Evolutionary conservation across 2,329 filamentous ascomycete genomes (phyloP), one percentile per base, ranked within the genome.

Genomic region (Botrytis galanthina): DNA sequence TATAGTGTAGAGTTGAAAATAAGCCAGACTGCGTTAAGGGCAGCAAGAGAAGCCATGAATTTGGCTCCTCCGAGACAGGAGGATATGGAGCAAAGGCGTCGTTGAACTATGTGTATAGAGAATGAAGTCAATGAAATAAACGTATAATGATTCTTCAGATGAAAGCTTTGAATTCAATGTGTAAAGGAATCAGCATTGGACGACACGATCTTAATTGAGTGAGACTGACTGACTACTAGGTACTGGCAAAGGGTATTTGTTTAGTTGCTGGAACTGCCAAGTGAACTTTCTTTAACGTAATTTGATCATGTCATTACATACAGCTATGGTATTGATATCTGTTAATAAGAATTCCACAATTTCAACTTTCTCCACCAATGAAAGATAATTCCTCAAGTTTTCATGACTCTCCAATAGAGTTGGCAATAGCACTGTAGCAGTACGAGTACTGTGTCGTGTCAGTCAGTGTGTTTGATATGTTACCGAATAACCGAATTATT

Each of bases 1-100:
- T 98, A 94, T 81, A 87, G 91, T 76, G 84, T 85, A 51, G 90
- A 93, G 75, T 84, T 97, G 77, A 88, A 91, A 63, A 83, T 98
- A 76, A 91, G 86, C 57, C 85, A 87, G 75, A 86, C 87, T 72
- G 95, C 98, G 78, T 85, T 97, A 77, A 87, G 91, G 78, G 84
- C 92, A 73, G 95, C 93, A 7, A 91, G 87, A 81, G 91, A 94
- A 80, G 91, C 90, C 51, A 71, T 72, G 35, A 39, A 61, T 51
- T 44, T 60, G 46, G 57, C 61, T 63, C 71, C 71, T 70, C 32
- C 57, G 16, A 32, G 42, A 39, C 54, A 35, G n/a, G 51, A 71
- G 37, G 69, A 70, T 46, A 63, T 64, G 64, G 57, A 35, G 54
- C 32, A 70, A 66, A 70, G 37, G 68, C 59, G 59, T 42, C 73